Evolutionary conservation across 805 yeast species (phyloP).

Genomic region (Kazachstania viticola): DNA sequence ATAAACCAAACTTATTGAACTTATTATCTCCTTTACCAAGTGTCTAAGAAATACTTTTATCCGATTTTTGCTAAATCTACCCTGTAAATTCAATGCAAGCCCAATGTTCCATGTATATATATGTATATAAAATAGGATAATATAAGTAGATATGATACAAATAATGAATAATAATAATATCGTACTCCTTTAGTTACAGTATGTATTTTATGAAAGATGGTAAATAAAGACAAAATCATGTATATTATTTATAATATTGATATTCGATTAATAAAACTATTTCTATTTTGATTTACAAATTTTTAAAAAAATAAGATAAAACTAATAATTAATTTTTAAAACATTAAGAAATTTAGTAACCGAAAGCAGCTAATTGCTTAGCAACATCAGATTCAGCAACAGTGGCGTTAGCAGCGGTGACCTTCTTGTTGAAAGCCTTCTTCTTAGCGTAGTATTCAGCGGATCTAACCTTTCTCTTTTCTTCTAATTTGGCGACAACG

Average conservation of each 20-base stretch:
- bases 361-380: conserved; percentile 88
- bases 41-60: no score
- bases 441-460: conserved; percentile 99
- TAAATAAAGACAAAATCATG: no score
- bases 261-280: neutral
- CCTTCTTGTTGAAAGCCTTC: conserved; percentile 91
- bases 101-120: no score
- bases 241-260: no score
- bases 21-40: conserved; percentile 29
- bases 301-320: neutral
- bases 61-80: no score
- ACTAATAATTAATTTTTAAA: conserved; percentile 4
- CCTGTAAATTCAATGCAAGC: no score
- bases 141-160: no score
- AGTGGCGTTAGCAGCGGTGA: conserved; percentile 73
- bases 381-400: conserved; percentile 86
- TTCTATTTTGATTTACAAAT: neutral
- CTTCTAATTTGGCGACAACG: conserved; percentile 94
- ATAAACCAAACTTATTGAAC: conserved; percentile 68
- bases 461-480: conserved; percentile 97
- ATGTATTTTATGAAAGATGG: no score
- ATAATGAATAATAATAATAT: no score
- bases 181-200: no score
- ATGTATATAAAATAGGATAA: no score
- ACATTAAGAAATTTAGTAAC: conserved; percentile 60